These are phyloP conservation scores for Cadophora malorum DNA, from an alignment of 2,329 filamentous ascomycete species.

Conservation along the genomic window DNA sequence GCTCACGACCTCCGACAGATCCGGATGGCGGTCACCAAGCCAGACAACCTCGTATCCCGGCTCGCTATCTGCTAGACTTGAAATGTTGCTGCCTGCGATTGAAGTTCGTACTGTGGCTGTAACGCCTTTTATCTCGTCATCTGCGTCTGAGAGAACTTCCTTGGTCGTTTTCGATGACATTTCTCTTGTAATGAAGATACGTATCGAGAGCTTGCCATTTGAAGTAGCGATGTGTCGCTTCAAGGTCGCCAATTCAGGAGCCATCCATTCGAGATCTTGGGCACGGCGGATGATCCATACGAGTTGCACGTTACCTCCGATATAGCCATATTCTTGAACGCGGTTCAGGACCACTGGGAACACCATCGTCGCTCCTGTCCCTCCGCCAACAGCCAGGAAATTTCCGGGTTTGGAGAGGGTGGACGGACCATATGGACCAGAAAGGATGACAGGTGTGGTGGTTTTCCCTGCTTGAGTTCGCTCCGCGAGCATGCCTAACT, in stretches of 20 bases:
- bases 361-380: slow-evolving; percentile 64
- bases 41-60: slow-evolving; percentile 3
- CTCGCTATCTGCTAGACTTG: slow-evolving; percentile 1
- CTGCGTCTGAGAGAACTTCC: slow-evolving; percentile 14
- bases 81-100: slow-evolving; percentile 8
- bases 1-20: slow-evolving; percentile 54
- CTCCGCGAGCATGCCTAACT: slow-evolving; percentile 40
- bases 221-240: slow-evolving; percentile 51
- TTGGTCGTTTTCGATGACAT: neutral
- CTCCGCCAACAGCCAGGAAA: slow-evolving; percentile 61
- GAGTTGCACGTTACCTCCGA: slow-evolving; percentile 56
- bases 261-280: slow-evolving; percentile 63
- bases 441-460: slow-evolving; percentile 63
- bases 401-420: slow-evolving; percentile 48
- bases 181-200: slow-evolving; percentile 61
- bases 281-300: slow-evolving; percentile 67
- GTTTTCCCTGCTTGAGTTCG: slow-evolving; percentile 41
- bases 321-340: slow-evolving; percentile 45
- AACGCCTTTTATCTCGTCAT: slow-evolving; percentile 2
- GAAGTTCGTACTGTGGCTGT: neutral
- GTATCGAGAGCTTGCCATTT: slow-evolving; percentile 55
- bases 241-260: slow-evolving; percentile 56
- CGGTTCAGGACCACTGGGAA: slow-evolving; percentile 56
- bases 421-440: slow-evolving; percentile 64
- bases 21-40: slow-evolving; percentile 42